Percentiles rank a stretch among this genome's conserved stretches.
Evolutionary conservation across 1,284 basidiomycete species (phyloP).

Genomic region (Papiliotrema terrestris): DNA sequence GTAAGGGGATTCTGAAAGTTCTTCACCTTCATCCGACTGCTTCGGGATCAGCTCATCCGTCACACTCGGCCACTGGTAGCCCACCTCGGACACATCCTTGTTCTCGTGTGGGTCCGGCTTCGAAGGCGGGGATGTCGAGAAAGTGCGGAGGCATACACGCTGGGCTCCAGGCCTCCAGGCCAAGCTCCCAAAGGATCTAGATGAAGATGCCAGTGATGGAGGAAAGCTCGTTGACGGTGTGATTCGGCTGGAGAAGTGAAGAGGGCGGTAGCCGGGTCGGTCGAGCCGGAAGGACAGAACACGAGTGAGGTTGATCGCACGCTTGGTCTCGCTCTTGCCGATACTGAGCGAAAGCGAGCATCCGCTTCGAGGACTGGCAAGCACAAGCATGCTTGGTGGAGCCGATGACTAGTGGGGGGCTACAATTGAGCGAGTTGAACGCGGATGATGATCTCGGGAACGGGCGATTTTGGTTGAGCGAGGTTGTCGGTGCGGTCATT

Average conservation of each 20-base stretch:
- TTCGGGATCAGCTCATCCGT: no score
- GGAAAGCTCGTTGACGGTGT: background rate
- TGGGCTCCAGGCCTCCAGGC: no score
- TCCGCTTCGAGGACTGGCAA: background rate
- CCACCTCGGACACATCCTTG: no score
- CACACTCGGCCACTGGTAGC: no score
- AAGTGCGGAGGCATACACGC: background rate
- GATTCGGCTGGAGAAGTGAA: background rate
- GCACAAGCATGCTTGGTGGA: background rate
- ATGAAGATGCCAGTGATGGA: background rate
- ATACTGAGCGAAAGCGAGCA: background rate
- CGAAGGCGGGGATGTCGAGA: background rate
- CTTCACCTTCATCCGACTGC: constrained; percentile 2
- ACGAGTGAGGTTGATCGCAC: background rate
- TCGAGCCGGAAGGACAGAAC: constrained; percentile 1
- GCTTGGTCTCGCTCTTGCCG: background rate
- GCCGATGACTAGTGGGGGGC: no score
- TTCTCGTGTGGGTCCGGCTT: background rate
- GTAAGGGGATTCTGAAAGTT: constrained; percentile 80
- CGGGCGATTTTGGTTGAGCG: no score
- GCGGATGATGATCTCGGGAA: no score
- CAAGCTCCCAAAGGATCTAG: no score
- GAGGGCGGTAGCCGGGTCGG: constrained; percentile 2
- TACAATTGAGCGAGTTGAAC: no score
- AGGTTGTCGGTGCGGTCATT: no score